Base-by-base conservation (phyloP, 371 early-diverging fungal species). In the Rhizomucor miehei region DNA sequence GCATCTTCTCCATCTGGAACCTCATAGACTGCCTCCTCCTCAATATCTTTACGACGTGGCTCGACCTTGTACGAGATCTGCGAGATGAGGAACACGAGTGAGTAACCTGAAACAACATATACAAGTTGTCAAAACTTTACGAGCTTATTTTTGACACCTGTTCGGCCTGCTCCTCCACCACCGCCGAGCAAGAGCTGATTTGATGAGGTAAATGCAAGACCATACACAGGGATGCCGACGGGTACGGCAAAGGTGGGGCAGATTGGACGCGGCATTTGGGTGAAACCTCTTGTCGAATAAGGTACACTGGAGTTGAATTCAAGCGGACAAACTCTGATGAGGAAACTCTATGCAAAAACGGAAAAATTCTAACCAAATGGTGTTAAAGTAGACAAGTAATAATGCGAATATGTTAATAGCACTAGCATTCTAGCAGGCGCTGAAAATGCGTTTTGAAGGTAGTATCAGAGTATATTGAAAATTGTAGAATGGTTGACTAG, bases 111-210 rank as follows among this genome's bases (percentile, higher is more conserved):
- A 11, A 34, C 16, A 13, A 17, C 34, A 5, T 0, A 17, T 14
- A 14, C 19, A 19, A 23, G 21, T 19, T 17, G 41, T 19, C 6
- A 6, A 14, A 6, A 16, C 41, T 12, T 64, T 80, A 86, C 88
- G 48, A 89, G 66, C 60, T 81, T 87, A 62, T 89, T 89, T 45
- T 80, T 79, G 24, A 89, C 85, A 24, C 90, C 90, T 6, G 80
- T 75, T 12, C 83, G 79, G 3, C 84, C 78, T 4, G 81, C 62
- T 6, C 90, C 90, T 34, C 90, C 90, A 21, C 90, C 90, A 9
- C 88, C 90, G 20, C 80, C 85, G 6, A 88, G 54, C 16, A 89
- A 60, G 0, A 89, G 55, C 47, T 86, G 75, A 62, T 82, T 80
- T 19, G 63, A 56, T 29, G 57, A 44, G 1, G 87, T 81, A 41